Base-by-base conservation (phyloP, 345 rosid species). In the Gossypium anomalum region DNA sequence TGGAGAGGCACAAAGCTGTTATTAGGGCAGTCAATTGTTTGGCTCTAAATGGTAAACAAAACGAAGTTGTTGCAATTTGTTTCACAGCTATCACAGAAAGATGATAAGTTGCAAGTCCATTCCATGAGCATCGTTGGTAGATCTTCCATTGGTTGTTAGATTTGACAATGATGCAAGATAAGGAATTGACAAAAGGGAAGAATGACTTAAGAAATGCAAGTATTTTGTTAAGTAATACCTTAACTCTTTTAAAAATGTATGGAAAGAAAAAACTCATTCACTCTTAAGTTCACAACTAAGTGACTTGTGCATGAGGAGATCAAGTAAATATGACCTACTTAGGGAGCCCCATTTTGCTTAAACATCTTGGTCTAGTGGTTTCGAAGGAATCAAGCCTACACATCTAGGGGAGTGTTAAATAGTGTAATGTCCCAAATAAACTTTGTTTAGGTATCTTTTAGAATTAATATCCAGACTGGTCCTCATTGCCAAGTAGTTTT, bases 381-480 rank as follows among this genome's bases (percentile, higher is more conserved):
- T 49, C 55, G 1, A 20, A 45, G 17, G 22, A 45, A 44, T 66
- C 70, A 44, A 66, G 53, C 27, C 55, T 44, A 66, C 16, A 29
- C 11, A 29, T 61, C 20, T 7, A 61, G 2, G 38, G 70, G 70
- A 67, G 70, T 20, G 34, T 20, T 66, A 12, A 45, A 66, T 45
- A 19, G 70, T 22, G 38, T 45, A 67, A 67, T 13, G 70, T 22
- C 53, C 70, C 38, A 43, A 20, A 65, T 41, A 64, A n/a, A 65
- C 45, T 65, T 41, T 25, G 69, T 43, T 43, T 9, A 41, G 25
- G 49, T 64, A 17, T 17, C 47, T 9, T 64, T 23, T n/a, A n/a
- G 29, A 20, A 41, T 64, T 17, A n/a, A 17, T 34, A 41, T n/a
- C 20, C 51, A 64, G 29, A 16, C 22, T 66, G 52, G 29, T 44